A percentile compares a stretch with the other conserved stretches of the same genome.
These are phyloP conservation scores for Quercus phellos DNA, from an alignment of 331 rosid genomes.

Conservation along the genomic window DNA sequence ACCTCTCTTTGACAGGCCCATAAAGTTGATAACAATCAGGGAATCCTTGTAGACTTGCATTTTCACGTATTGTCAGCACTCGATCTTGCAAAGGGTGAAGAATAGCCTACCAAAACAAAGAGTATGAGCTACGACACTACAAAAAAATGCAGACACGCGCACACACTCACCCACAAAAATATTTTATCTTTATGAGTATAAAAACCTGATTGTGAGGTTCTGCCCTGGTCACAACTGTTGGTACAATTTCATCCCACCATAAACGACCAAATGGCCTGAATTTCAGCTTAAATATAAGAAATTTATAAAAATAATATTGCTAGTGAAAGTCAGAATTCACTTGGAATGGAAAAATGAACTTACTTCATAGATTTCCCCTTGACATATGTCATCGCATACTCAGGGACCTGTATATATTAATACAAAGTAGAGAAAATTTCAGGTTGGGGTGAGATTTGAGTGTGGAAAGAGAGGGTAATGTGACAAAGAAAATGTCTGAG, in stretches of 20 bases:
- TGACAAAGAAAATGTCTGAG: background rate
- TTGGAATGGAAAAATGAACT: background rate
- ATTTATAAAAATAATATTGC: no score
- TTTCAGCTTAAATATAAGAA: background rate
- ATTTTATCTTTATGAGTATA: background rate
- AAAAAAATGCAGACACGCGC: background rate
- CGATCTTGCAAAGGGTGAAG: constrained; percentile 35
- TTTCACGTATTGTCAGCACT: constrained; percentile 37
- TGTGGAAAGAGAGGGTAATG: background rate
- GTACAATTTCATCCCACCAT: constrained; percentile 47
- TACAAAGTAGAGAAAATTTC: background rate
- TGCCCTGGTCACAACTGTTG: constrained; percentile 40
- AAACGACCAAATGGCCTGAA: constrained; percentile 43
- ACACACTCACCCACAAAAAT: background rate
- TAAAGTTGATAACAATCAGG: constrained; percentile 38
- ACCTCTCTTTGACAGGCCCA: constrained; percentile 39
- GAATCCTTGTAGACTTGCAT: constrained; percentile 44
- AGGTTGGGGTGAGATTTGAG: no score
- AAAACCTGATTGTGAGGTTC: constrained; percentile 45
- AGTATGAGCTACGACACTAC: background rate
- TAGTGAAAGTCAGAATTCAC: no score
- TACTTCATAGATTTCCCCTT: constrained; percentile 34
- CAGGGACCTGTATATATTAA: constrained; percentile 43
- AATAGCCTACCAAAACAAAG: constrained; percentile 6
- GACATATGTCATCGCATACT: constrained; percentile 39